Evolutionary conservation across 106 monocot genomes (phyloP).

Genomic region (Dendrobium catenatum): DNA sequence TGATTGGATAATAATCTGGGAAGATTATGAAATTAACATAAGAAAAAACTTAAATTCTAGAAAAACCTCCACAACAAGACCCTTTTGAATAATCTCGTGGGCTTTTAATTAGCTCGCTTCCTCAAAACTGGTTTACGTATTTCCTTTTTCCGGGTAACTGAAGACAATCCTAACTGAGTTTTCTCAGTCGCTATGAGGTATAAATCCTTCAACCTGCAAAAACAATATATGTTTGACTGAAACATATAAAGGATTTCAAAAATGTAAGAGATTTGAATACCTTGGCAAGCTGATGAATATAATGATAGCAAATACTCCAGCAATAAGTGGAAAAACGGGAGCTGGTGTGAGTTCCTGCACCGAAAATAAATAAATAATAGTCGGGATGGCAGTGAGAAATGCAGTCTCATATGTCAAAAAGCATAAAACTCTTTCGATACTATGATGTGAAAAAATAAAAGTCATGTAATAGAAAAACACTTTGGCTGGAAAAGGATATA

Average conservation of each 20-base stretch:
- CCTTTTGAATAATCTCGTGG: neutral
- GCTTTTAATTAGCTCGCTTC: constrained; percentile 38
- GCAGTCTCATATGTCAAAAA: too few relatives aligned
- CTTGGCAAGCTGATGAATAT: constrained; percentile 89
- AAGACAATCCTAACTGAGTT: constrained; percentile 24
- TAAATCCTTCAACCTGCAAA: constrained; percentile 65
- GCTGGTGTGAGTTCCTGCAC: constrained; percentile 82
- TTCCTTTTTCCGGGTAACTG: constrained; percentile 41
- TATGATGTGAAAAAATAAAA: too few relatives aligned
- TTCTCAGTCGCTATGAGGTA: constrained; percentile 36
- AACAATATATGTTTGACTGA: neutral
- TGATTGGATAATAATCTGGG: too few relatives aligned
- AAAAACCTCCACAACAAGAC: too few relatives aligned
- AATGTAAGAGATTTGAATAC: constrained; percentile 18
- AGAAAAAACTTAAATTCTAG: neutral
- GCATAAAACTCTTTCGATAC: too few relatives aligned
- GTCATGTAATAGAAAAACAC: too few relatives aligned
- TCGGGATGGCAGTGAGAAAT: too few relatives aligned
- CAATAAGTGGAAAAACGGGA: constrained; percentile 73
- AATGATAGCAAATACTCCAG: constrained; percentile 64
- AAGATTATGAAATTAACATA: neutral
- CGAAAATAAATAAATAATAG: neutral
- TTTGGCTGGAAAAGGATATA: too few relatives aligned
- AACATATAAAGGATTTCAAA: neutral
- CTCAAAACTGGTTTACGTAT: constrained; percentile 35